Conservation (phyloP, 805 yeast genomes). For the Saturnispora halmiae region DNA sequence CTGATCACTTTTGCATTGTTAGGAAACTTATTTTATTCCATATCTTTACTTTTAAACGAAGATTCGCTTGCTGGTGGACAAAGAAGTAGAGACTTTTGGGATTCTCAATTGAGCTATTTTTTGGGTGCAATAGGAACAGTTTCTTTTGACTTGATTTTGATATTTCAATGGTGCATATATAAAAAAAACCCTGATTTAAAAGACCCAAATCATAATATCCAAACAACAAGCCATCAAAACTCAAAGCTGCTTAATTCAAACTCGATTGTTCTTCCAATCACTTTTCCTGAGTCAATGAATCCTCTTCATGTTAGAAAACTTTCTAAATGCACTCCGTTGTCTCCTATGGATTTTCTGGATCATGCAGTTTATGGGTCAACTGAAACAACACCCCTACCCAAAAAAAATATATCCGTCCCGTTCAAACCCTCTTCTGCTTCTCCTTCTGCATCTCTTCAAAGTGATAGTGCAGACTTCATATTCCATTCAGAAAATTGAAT, state of each 20-base stretch:
- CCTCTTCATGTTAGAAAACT: slow-evolving; percentile 7
- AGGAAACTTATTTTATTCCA: slow-evolving; percentile 43
- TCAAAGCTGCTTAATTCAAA: too few relatives aligned
- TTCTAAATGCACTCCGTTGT: slow-evolving; percentile 28
- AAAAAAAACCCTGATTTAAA: too few relatives aligned
- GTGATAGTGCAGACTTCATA: neutral
- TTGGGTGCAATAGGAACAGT: slow-evolving; percentile 47
- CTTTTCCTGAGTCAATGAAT: neutral
- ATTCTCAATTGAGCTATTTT: slow-evolving; percentile 32
- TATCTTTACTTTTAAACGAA: slow-evolving; percentile 39
- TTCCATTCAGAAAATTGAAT: neutral
- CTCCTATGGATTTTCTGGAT: slow-evolving; percentile 30
- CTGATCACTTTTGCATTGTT: slow-evolving; percentile 40
- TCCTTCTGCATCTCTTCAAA: neutral
- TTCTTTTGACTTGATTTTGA: slow-evolving; percentile 35
- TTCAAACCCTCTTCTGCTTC: too few relatives aligned
- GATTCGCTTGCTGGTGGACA: slow-evolving; percentile 30
- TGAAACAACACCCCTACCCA: neutral
- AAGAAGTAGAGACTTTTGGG: slow-evolving; percentile 32
- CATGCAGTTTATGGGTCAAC: slow-evolving; percentile 12
- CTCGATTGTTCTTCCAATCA: too few relatives aligned
- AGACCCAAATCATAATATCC: too few relatives aligned
- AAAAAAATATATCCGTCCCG: too few relatives aligned
- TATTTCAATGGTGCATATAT: slow-evolving; percentile 35
- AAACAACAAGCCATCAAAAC: too few relatives aligned